Percentiles rank a stretch among this genome's conserved stretches.
These are phyloP conservation scores for Umbilicus rupestris DNA, from an alignment of 164 flowering plant genomes.

Conservation along the genomic window DNA sequence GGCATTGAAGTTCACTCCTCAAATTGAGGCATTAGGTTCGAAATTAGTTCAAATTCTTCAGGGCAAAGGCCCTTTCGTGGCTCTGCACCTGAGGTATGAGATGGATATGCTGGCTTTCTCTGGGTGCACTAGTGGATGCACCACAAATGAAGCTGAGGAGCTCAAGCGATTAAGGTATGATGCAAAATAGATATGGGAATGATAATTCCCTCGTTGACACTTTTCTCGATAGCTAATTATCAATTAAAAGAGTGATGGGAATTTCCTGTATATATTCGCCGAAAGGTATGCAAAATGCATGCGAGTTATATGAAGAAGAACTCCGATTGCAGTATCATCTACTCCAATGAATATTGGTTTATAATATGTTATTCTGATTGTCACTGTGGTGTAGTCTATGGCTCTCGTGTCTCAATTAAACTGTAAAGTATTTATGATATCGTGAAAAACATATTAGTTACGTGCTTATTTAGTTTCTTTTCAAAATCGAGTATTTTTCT, in stretches of 20 bases:
- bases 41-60: constrained; percentile 55
- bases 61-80: constrained; percentile 62
- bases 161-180: constrained; percentile 72
- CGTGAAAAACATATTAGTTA: neutral
- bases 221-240: neutral
- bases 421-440: neutral
- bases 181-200: neutral
- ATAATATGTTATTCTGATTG: neutral
- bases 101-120: constrained; percentile 97
- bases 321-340: neutral
- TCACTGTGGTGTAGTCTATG: neutral
- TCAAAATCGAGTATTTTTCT: neutral
- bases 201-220: neutral
- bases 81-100: constrained; percentile 85
- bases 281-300: neutral
- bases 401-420: neutral
- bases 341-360: neutral
- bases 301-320: neutral
- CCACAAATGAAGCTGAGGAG: constrained; percentile 60
- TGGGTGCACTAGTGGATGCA: constrained; percentile 83
- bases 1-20: constrained; percentile 69
- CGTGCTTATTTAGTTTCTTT: neutral
- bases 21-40: constrained; percentile 66
- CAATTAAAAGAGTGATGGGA: neutral
- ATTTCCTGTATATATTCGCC: neutral